Evolutionary conservation across 2,329 filamentous ascomycete species (phyloP).

Genomic region (Ophiostoma himal-ulmi): DNA sequence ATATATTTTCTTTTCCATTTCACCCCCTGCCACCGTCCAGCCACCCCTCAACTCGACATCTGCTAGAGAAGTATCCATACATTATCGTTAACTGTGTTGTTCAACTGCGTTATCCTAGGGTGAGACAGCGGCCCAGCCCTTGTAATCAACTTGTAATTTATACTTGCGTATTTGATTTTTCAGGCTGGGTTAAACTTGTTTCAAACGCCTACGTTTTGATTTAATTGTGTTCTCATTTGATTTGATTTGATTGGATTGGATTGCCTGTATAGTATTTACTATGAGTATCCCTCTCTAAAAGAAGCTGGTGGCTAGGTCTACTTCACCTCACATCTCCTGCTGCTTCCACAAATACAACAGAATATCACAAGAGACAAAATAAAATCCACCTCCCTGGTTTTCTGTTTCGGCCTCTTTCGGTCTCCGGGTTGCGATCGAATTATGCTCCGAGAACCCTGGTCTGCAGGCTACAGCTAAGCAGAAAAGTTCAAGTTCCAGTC

Average conservation of each 20-base stretch:
- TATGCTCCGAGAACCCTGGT: neutral
- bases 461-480: neutral
- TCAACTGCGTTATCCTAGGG: neutral
- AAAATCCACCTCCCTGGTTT: neutral
- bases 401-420: neutral
- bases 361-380: neutral
- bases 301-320: too few species aligned
- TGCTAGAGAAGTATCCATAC: conserved; percentile 4
- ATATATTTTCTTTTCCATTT: conserved; percentile 22
- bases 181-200: too few species aligned
- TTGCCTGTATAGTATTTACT: too few species aligned
- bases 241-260: too few species aligned
- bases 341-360: neutral
- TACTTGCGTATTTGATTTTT: neutral
- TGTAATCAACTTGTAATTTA: neutral
- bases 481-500: neutral
- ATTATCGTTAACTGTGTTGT: conserved; percentile 10
- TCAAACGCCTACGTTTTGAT: too few species aligned
- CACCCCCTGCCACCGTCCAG: conserved; percentile 17
- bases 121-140: conserved; percentile 5
- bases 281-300: too few species aligned
- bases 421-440: neutral
- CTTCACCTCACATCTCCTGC: neutral
- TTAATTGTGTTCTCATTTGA: too few species aligned
- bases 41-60: conserved; percentile 14